phyloP scores from a whole-genome alignment of 208 protist genomes.

The Wallacemonas sp. region DNA sequence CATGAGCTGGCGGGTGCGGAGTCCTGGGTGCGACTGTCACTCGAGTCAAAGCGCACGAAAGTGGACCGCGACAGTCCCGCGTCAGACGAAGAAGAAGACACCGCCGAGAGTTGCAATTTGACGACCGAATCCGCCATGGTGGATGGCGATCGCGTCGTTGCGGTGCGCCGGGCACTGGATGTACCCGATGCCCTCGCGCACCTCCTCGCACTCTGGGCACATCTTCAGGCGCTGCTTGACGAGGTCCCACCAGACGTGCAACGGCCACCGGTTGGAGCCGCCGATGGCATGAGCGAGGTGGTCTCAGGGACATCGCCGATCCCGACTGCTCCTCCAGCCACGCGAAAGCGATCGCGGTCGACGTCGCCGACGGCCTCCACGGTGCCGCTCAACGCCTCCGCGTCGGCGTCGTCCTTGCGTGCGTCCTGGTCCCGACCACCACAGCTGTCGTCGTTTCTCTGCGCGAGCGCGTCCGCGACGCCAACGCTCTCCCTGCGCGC shows the following conservation, averaged over 20 bases:
- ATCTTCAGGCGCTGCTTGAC: neutral
- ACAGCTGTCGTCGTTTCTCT: too few species aligned
- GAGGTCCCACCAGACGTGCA: too few species aligned
- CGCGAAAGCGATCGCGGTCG: slow-evolving; percentile 1
- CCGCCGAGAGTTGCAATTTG: slow-evolving; percentile 13
- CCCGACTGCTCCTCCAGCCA: neutral
- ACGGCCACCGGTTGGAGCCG: too few species aligned
- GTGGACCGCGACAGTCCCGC: neutral
- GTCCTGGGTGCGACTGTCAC: slow-evolving; percentile 15
- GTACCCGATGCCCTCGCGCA: neutral
- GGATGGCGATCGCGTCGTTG: neutral
- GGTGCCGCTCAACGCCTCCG: slow-evolving; percentile 3
- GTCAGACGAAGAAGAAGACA: slow-evolving; percentile 21
- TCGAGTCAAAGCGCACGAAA: neutral
- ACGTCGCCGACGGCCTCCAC: slow-evolving; percentile 1
- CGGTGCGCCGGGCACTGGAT: slow-evolving; percentile 1
- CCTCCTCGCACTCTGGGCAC: neutral
- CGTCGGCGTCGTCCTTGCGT: slow-evolving; percentile 3
- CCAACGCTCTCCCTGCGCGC: neutral
- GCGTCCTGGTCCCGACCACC: neutral
- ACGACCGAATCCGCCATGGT: neutral
- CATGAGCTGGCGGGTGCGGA: slow-evolving; percentile 15
- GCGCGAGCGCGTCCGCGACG: too few species aligned
- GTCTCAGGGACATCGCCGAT: too few species aligned
- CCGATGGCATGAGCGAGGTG: too few species aligned